Percentiles rank a stretch among this genome's conserved stretches.
These are phyloP conservation scores for Paraphaeosphaeria sporulosa DNA, from an alignment of 2,329 filamentous ascomycete genomes.

Conservation along the genomic window DNA sequence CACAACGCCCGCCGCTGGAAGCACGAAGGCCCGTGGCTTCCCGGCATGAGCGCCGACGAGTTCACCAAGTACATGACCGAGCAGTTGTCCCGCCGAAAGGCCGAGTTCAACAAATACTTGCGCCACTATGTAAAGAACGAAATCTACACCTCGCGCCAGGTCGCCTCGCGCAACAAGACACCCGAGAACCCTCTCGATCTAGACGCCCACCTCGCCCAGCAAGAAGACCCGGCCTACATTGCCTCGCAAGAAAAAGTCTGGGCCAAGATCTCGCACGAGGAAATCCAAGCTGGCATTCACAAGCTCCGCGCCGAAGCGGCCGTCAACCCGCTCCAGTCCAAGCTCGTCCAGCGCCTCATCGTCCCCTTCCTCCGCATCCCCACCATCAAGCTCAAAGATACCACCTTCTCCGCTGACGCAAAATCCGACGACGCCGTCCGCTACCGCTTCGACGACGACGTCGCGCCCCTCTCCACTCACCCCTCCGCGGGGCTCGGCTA, in stretches of 20 bases:
- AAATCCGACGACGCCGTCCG: slow-evolving; percentile 40
- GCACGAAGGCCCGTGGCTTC: slow-evolving; percentile 66
- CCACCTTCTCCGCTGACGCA: slow-evolving; percentile 21
- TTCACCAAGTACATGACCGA: slow-evolving; percentile 60
- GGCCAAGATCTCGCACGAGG: slow-evolving; percentile 32
- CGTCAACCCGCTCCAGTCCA: slow-evolving; percentile 54
- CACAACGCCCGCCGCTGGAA: slow-evolving; percentile 58
- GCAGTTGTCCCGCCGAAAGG: slow-evolving; percentile 49
- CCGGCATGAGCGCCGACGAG: slow-evolving; percentile 62
- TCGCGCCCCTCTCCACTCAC: slow-evolving; percentile 64
- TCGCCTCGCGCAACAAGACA: slow-evolving; percentile 24
- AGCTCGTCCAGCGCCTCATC: slow-evolving; percentile 60
- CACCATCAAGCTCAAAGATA: slow-evolving; percentile 44
- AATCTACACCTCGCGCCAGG: slow-evolving; percentile 39
- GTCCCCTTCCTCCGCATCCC: slow-evolving; percentile 65
- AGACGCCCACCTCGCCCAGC: slow-evolving; percentile 11
- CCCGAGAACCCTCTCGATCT: slow-evolving; percentile 29
- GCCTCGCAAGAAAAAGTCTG: slow-evolving; percentile 33
- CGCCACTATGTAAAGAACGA: slow-evolving; percentile 41
- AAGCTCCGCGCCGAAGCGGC: slow-evolving; percentile 58
- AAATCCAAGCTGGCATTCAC: slow-evolving; percentile 42
- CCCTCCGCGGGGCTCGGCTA: slow-evolving; percentile 71
- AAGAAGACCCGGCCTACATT: slow-evolving; percentile 30
- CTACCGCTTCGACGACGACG: slow-evolving; percentile 44
- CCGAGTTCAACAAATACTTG: slow-evolving; percentile 42